A percentile compares a stretch with the other conserved stretches of the same genome.
Evolutionary conservation across 148 eudicot genomes (phyloP).

Genomic region (Rhododendron mucronatum): DNA sequence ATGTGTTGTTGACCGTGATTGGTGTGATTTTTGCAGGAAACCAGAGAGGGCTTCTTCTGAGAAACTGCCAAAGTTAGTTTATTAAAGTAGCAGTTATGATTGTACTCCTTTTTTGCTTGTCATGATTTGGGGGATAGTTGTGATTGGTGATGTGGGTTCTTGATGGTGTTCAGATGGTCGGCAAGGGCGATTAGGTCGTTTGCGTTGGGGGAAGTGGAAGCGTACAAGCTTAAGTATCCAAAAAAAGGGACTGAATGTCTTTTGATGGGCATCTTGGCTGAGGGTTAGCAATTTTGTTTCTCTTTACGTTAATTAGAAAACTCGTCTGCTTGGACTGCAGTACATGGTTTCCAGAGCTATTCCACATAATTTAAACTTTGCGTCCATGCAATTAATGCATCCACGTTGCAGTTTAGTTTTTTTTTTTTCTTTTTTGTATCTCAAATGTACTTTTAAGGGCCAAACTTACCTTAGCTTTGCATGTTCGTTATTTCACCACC

Average conservation of each 20-base stretch:
- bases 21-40: slow-evolving; percentile 43
- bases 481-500: background rate
- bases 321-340: background rate
- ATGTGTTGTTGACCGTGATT: background rate
- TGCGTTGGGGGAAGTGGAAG: slow-evolving; percentile 78
- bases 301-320: background rate
- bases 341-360: background rate
- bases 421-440: background rate
- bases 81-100: background rate
- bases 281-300: slow-evolving; percentile 49
- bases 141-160: slow-evolving; percentile 9
- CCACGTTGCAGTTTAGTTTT: background rate
- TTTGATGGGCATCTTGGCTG: slow-evolving; percentile 86
- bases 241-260: slow-evolving; percentile 82
- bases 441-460: background rate
- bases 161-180: slow-evolving; percentile 62
- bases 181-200: slow-evolving; percentile 73
- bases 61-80: slow-evolving; percentile 60
- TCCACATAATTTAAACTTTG: background rate
- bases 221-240: slow-evolving; percentile 77
- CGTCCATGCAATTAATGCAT: background rate
- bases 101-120: background rate
- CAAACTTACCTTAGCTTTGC: background rate
- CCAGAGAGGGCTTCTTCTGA: slow-evolving; percentile 44
- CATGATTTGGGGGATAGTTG: slow-evolving; percentile 8